Conservation (phyloP, 139 green algal species). For the Picochlorum sp. region DNA sequence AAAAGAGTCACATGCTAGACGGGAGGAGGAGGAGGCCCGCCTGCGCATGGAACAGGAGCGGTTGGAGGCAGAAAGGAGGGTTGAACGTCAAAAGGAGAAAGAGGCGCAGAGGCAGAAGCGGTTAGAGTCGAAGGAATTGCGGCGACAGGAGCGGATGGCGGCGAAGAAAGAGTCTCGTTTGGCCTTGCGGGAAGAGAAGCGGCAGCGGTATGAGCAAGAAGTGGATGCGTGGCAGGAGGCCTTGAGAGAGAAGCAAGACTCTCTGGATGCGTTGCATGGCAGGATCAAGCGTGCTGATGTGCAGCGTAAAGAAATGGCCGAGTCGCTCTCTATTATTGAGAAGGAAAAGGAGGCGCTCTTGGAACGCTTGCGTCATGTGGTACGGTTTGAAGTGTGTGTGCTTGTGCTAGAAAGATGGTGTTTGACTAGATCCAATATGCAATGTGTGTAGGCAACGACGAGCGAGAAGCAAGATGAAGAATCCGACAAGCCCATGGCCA, state of each 20-base stretch:
- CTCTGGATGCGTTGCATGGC: conserved; percentile 12
- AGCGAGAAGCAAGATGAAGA: background rate
- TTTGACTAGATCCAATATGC: background rate
- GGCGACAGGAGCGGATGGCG: conserved; percentile 12
- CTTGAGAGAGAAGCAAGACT: conserved; percentile 13
- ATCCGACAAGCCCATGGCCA: no score
- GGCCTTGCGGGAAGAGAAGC: conserved; percentile 5
- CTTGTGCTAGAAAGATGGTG: background rate
- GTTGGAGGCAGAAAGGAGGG: conserved; percentile 9
- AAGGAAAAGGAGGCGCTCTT: background rate
- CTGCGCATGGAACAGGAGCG: background rate
- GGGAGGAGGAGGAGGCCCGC: conserved; percentile 8
- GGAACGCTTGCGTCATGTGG: background rate
- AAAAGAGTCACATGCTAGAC: background rate
- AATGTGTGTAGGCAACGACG: background rate
- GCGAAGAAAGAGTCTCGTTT: conserved; percentile 9
- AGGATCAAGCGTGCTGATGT: background rate
- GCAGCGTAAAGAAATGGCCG: background rate
- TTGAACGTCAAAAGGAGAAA: conserved; percentile 5
- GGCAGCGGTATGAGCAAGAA: conserved; percentile 15
- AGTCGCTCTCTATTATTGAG: background rate
- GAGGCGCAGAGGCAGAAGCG: conserved; percentile 11
- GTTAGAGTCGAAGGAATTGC: background rate
- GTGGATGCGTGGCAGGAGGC: conserved; percentile 15
- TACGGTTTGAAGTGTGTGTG: background rate